phyloP scores from a whole-genome alignment of 2,329 filamentous ascomycete species.

The Myotisia sp. region DNA sequence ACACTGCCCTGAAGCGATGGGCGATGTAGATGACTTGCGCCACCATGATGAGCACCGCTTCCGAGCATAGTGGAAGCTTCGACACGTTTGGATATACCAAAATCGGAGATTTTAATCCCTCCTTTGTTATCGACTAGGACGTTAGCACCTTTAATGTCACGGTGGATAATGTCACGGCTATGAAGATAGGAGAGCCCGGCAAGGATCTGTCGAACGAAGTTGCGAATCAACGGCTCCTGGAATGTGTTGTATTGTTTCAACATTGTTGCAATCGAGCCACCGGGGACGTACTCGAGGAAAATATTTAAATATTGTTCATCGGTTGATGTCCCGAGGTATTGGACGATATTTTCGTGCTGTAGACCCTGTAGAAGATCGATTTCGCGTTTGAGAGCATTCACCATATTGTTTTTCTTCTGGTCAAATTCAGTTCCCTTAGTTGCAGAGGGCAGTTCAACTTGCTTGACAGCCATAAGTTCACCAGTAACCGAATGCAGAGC shows the following conservation, averaged over 20 bases:
- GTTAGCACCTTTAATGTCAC: conserved; percentile 98
- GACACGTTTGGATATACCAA: conserved; percentile 95
- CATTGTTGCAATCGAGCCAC: conserved; percentile 95
- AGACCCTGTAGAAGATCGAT: conserved; percentile 87
- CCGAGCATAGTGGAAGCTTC: conserved; percentile 72
- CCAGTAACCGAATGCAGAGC: conserved; percentile 91
- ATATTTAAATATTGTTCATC: conserved; percentile 91
- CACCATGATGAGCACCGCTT: conserved; percentile 25
- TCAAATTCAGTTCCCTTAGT: conserved; percentile 66
- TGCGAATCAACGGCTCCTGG: conserved; percentile 81
- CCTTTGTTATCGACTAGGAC: conserved; percentile 98
- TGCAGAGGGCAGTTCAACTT: conserved; percentile 80
- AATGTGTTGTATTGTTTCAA: conserved; percentile 95
- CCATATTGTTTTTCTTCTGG: conserved; percentile 92
- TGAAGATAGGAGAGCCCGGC: conserved; percentile 87
- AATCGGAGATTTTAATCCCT: conserved; percentile 97
- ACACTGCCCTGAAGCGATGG: conserved; percentile 88
- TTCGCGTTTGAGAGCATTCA: conserved; percentile 90
- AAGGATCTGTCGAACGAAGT: conserved; percentile 92
- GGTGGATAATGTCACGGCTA: conserved; percentile 88
- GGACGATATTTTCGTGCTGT: conserved; percentile 92
- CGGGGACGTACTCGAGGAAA: conserved; percentile 97
- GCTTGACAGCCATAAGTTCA: conserved; percentile 95
- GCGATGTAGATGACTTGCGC: conserved; percentile 34
- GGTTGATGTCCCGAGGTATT: conserved; percentile 89